phyloP scores from a whole-genome alignment of 225 moss, liverwort and hornwort genomes.

The Ulota crispa region DNA sequence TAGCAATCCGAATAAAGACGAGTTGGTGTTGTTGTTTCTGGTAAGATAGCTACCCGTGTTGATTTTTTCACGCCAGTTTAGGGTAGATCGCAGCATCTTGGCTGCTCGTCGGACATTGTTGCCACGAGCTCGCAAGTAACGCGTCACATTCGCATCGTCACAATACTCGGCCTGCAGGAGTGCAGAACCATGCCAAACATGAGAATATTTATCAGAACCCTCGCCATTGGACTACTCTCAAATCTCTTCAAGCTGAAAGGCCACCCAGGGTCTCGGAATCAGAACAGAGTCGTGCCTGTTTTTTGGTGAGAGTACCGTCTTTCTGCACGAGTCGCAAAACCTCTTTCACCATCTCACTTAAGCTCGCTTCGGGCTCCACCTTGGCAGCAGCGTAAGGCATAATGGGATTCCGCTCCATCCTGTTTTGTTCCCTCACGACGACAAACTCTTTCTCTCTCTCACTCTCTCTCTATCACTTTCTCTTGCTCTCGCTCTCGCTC shows the following conservation, averaged over 20 bases:
- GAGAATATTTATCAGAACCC: not conserved
- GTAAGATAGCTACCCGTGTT: conserved; percentile 62
- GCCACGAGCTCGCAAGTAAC: conserved; percentile 76
- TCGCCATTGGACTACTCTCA: not conserved
- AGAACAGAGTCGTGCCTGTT: conserved; percentile 43
- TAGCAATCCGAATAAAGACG: not conserved
- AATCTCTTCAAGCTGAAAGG: not conserved
- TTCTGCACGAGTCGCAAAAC: conserved; percentile 61
- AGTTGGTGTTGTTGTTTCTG: not conserved
- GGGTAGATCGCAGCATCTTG: conserved; percentile 72
- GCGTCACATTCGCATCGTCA: conserved; percentile 73
- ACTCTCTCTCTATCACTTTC: not conserved
- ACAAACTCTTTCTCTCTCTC: not conserved
- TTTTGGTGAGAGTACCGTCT: conserved; percentile 48
- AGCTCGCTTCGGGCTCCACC: conserved; percentile 55
- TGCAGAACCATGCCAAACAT: not conserved
- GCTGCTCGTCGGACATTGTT: conserved; percentile 72
- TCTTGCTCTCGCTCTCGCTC: not conserved
- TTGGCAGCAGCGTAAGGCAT: conserved; percentile 49
- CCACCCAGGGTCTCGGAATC: not conserved
- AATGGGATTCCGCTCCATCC: conserved; percentile 52
- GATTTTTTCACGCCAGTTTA: conserved; percentile 83
- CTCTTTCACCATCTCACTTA: conserved; percentile 48
- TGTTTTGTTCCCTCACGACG: not conserved
- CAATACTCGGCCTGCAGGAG: conserved; percentile 70